Evolutionary conservation across 352 stramenopile species (phyloP), one percentile per base, ranked within the genome.

Genomic region (Hyaloperonospora brassicae): DNA sequence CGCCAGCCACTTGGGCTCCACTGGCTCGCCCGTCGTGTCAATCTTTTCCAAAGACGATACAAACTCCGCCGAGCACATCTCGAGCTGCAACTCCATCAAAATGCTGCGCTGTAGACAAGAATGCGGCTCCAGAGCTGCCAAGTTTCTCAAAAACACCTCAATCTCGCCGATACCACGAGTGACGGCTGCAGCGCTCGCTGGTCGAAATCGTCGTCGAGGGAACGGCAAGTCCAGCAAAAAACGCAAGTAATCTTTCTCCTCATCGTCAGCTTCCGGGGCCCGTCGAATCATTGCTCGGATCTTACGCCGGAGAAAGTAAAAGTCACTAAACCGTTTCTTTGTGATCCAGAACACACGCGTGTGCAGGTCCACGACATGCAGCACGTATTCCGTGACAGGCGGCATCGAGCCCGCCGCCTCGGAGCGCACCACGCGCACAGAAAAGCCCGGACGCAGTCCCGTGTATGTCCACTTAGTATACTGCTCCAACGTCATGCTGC

Each of bases 281-380:
- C 57, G 56, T 27, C 67, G 67, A 47, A 83, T 71, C 39, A 79
- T 70, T 34, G 60, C 59, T 25, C 77, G 76, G 34, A 91, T 55
- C 70, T 84, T 85, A 13, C 83, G 79, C 22, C 81, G 74, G 14
- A 92, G 71, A 47, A 71, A 55, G 51, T 79, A 84, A 44, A 91
- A 73, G 36, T 92, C 81, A 30, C 72, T 74, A 47, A 86, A 92
- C 8, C 77, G 77, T 57, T 92, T 92, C 53, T 87, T 88, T 1
- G 75, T 76, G 51, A 86, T 81, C 81, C 81, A 92, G 45, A 92
- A 87, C 14, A 92, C 81, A 53, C 84, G 80, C 3, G 81, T 92
- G 61, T 89, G 74, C 17, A 89, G 47, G 42, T 92, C 81, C 30
- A 85, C 68, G 4, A 92, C 75, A 40, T 92, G 77, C 12, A 92